Evolutionary conservation across 106 monocot genomes (phyloP), one percentile per base, ranked within the genome.

Genomic region (Allium cepa): DNA sequence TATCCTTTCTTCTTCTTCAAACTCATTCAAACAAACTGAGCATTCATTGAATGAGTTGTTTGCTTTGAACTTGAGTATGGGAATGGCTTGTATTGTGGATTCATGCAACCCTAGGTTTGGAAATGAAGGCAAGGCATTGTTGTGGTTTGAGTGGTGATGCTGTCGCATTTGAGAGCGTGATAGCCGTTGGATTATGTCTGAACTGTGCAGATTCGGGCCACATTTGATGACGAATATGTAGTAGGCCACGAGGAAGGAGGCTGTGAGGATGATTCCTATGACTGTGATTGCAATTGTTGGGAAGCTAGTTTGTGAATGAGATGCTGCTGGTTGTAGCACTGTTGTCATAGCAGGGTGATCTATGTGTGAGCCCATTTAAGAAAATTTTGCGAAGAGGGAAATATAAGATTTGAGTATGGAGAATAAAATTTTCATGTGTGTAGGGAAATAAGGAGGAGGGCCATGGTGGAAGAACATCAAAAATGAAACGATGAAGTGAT

Each of bases 181-280:
- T 49, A 46, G 59, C 72, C 49, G 83, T 78, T 53, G 45, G 69
- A 69, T 48, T 28, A 67, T 13, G 53, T 61, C 64, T 46, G 56
- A 18, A 12, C 59, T 59, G 62, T 62, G 78, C 72, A 66, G 78
- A 61, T 67, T 49, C 53, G 65, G 62, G 70, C 60, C 69, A 76
- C 77, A 74, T 50, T 77, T 80, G 80, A 74, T 49, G 63, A 80
- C 77, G 27, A 80, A 75, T 26, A 80, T 51, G 71, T 77, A 85
- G 74, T 84, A 84, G 57, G 73, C 58, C 12, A 80, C 69, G 12
- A 84, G 84, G 53, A 80, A 55, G 57, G 77, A n/a, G 52, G 66
- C 49, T 2, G 77, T 75, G 12, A 71, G 58, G 17, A 80, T 52
- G 69, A 84, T 80, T 47, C 80, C 84, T 15, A 77, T 47, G 17